These are phyloP conservation scores for Nepenthes alata DNA, from an alignment of 179 eudicot species.

Conservation along the genomic window DNA sequence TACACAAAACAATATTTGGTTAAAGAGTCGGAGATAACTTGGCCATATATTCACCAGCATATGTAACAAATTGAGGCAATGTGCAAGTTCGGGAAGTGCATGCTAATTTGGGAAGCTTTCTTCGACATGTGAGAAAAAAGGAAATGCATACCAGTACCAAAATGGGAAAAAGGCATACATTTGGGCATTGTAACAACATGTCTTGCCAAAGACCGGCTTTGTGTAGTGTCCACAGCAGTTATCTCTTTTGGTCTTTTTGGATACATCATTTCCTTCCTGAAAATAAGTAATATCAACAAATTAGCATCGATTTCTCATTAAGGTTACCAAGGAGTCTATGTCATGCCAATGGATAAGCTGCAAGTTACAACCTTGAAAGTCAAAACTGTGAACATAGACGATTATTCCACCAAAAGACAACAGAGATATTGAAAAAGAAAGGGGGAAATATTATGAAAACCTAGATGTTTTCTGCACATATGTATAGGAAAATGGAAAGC, in stretches of 20 bases:
- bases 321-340: neutral
- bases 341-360: neutral
- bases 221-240: neutral
- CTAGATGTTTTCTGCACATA: too few species aligned
- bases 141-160: neutral
- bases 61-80: neutral
- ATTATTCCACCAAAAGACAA: too few species aligned
- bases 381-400: too few species aligned
- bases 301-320: neutral
- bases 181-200: neutral
- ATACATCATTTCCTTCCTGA: slow-evolving; percentile 1
- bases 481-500: too few species aligned
- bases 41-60: neutral
- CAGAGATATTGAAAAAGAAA: too few species aligned
- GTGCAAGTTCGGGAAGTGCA: neutral
- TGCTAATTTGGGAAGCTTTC: too few species aligned
- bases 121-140: neutral
- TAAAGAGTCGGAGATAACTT: neutral
- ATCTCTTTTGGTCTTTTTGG: slow-evolving; percentile 2
- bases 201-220: neutral
- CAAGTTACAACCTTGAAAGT: neutral
- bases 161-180: neutral
- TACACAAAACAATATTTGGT: neutral
- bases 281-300: slow-evolving; percentile 2
- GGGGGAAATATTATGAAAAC: too few species aligned